Evolutionary conservation across 148 eudicot genomes (phyloP), one percentile per base, ranked within the genome.

Genomic region (Vaccinium corymbosum): DNA sequence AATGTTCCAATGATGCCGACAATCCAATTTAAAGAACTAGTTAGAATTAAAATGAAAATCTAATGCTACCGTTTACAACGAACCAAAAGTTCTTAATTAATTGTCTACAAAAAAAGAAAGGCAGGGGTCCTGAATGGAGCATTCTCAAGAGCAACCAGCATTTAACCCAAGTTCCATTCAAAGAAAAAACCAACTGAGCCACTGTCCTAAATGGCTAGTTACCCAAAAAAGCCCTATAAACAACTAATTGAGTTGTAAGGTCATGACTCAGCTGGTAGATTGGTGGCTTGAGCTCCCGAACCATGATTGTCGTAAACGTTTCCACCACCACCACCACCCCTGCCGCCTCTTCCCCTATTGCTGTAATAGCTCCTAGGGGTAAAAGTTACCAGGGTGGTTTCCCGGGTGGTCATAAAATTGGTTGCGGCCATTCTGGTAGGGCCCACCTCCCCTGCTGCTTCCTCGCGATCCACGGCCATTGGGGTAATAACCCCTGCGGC

Each of bases 401-500:
- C 90, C 88, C 1, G 86, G 70, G 82, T 90, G 92, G 7, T 93
- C 98, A 79, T 90, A 86, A 77, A 83, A 91, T 84, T 93, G 98
- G 86, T 80, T 81, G 71, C 94, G 93, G 4, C 98, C 97, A 84
- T 93, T 95, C 85, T 92, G 95, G 86, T 93, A 90, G 51, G 84
- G 80, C 5, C 95, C 93, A 49, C 90, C 91, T 64, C 94, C 93
- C 82, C 98, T 86, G 77, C 90, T 83, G 66, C 84, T 80, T 78
- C 94, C 91, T 49, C 98, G 90, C 52, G 97, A 94, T 56, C 98
- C 95, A 82, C 97, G 92, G 42, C 98, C 97, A 89, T 91, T 94
- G 64, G 91, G 25, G 82, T 89, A 93, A 85, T 89, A 93, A 75
- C 95, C 91, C 29, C 93, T 88, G 84, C 93, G 89, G 70, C 94